Evolutionary conservation across 2,329 filamentous ascomycete genomes (phyloP).

Genomic region (Xylariomycetidae sp.): DNA sequence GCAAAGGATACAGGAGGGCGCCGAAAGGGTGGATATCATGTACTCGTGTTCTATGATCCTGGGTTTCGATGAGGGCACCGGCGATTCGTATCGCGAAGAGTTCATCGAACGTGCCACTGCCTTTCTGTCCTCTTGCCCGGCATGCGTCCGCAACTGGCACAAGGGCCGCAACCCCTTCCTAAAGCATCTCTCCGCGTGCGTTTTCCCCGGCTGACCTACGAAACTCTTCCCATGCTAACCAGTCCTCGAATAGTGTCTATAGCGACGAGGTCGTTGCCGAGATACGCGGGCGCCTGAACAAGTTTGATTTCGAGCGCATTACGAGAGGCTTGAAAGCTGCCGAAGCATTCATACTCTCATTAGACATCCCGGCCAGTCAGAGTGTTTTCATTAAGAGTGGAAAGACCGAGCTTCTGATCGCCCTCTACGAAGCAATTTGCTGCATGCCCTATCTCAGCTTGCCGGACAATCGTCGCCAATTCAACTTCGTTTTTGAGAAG

Average conservation of each 20-base stretch:
- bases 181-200: conserved; percentile 55
- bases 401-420: conserved; percentile 59
- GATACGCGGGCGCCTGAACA: conserved; percentile 52
- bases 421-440: conserved; percentile 83
- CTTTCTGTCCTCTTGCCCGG: conserved; percentile 58
- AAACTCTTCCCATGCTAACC: conserved; percentile 6
- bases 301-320: conserved; percentile 57
- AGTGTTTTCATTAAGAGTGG: conserved; percentile 35
- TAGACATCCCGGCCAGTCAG: conserved; percentile 33
- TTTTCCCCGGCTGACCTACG: conserved; percentile 4
- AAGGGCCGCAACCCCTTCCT: conserved; percentile 58
- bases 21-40: conserved; percentile 52
- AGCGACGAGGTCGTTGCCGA: conserved; percentile 44
- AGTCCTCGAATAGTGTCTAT: conserved; percentile 16
- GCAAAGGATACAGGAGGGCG: conserved; percentile 47
- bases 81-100: conserved; percentile 52
- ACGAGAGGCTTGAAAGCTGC: conserved; percentile 53
- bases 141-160: conserved; percentile 70
- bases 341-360: conserved; percentile 42
- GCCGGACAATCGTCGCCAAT: conserved; percentile 49
- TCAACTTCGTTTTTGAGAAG: conserved; percentile 77
- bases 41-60: conserved; percentile 65
- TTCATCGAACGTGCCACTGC: conserved; percentile 53
- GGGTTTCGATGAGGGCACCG: conserved; percentile 56
- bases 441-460: conserved; percentile 68